Evolutionary conservation across 1,284 basidiomycete genomes (phyloP).

Genomic region (Sporisorium scitamineum): DNA sequence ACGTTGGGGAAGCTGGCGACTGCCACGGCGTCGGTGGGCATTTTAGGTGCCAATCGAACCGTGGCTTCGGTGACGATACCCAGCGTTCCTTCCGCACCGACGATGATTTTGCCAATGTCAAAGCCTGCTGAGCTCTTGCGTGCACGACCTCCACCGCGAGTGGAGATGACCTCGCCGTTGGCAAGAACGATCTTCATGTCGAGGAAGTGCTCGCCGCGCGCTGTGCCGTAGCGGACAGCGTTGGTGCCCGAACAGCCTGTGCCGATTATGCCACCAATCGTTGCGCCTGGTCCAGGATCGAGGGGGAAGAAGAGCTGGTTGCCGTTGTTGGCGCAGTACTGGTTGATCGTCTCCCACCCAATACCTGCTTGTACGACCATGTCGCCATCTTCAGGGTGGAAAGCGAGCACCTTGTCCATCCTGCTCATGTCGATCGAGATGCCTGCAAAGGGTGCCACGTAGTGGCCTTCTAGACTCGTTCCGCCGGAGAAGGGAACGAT

Average conservation of each 20-base stretch:
- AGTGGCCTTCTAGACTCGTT: conserved; percentile 71
- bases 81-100: conserved; percentile 92
- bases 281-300: conserved; percentile 75
- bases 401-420: conserved; percentile 80
- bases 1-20: conserved; percentile 73
- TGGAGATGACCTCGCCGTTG: conserved; percentile 92
- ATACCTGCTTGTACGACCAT: conserved; percentile 75
- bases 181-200: conserved; percentile 76
- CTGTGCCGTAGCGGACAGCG: conserved; percentile 89
- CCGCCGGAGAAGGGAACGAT: conserved; percentile 79
- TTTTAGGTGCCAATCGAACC: conserved; percentile 80
- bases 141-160: conserved; percentile 75
- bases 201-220: conserved; percentile 72
- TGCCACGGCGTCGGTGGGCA: conserved; percentile 76
- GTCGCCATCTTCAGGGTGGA: conserved; percentile 58
- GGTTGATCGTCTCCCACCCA: conserved; percentile 88
- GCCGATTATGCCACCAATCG: conserved; percentile 91
- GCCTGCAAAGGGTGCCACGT: conserved; percentile 47
- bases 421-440: conserved; percentile 83
- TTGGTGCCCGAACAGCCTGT: conserved; percentile 77
- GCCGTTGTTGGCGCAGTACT: conserved; percentile 77
- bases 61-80: conserved; percentile 93
- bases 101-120: conserved; percentile 89
- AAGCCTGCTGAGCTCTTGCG: conserved; percentile 90
- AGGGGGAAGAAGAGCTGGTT: conserved; percentile 90